These are phyloP conservation scores for Macrolepiota fuliginosa DNA, from an alignment of 768 basidiomycete species.

Conservation along the genomic window DNA sequence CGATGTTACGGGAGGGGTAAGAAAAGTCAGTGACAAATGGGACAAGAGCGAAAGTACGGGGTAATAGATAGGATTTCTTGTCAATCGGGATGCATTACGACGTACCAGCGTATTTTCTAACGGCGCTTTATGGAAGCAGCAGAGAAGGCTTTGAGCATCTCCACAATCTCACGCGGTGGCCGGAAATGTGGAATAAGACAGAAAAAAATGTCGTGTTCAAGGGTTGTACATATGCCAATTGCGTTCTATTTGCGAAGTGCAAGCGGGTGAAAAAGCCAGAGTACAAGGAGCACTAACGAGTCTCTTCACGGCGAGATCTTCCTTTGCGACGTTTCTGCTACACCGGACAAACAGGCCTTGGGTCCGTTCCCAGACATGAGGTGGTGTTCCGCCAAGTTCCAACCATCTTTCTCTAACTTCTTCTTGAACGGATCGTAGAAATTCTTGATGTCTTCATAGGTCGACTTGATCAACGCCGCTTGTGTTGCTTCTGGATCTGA, in stretches of 20 bases:
- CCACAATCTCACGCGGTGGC: not conserved
- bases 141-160: not conserved
- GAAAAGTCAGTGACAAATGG: not conserved
- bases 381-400: slow-evolving; percentile 4
- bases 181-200: too few relatives aligned
- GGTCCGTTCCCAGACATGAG: slow-evolving; percentile 7
- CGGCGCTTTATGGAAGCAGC: not conserved
- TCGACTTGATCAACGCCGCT: not conserved
- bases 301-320: not conserved
- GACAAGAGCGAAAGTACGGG: not conserved
- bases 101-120: not conserved
- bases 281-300: not conserved
- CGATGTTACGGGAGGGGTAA: not conserved
- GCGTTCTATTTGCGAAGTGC: not conserved
- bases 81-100: not conserved
- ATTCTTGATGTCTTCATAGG: not conserved
- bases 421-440: not conserved
- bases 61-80: not conserved
- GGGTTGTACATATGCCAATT: not conserved
- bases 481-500: not conserved
- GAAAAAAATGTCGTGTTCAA: not conserved
- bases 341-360: slow-evolving; percentile 1
- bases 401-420: not conserved
- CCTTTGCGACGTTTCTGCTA: not conserved
- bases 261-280: not conserved